Evolutionary conservation across 495 filamentous ascomycete genomes (phyloP).

Genomic region (Jackrogersella multiformis): DNA sequence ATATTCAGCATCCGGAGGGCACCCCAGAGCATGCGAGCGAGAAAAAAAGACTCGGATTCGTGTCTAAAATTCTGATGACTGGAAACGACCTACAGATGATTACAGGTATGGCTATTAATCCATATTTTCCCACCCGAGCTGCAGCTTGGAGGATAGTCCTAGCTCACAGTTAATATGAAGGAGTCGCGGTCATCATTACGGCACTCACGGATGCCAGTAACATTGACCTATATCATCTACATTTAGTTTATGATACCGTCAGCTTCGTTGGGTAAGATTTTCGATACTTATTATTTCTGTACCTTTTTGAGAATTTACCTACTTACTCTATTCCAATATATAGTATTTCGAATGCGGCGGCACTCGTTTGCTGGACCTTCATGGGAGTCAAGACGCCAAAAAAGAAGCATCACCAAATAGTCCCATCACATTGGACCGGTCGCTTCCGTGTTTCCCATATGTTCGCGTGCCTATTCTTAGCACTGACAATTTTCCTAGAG

Average conservation of each 20-base stretch:
- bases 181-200: constrained; percentile 45
- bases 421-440: constrained; percentile 25
- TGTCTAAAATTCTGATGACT: constrained; percentile 50
- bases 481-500: constrained; percentile 47
- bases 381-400: constrained; percentile 33
- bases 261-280: constrained; percentile 49
- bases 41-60: constrained; percentile 48
- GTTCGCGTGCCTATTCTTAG: constrained; percentile 45
- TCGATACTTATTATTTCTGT: neutral
- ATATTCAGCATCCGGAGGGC: constrained; percentile 43
- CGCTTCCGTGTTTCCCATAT: constrained; percentile 47
- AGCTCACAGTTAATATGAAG: constrained; percentile 12
- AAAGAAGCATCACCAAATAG: constrained; percentile 13
- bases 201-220: constrained; percentile 31
- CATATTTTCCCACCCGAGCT: constrained; percentile 3
- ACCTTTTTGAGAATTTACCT: neutral
- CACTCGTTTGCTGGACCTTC: constrained; percentile 49
- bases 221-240: constrained; percentile 50
- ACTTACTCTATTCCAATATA: neutral
- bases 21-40: constrained; percentile 41
- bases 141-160: neutral
- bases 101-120: constrained; percentile 21
- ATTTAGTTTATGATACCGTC: constrained; percentile 49
- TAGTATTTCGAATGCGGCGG: constrained; percentile 49
- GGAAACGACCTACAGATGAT: constrained; percentile 51